A percentile compares a stretch with the other conserved stretches of the same genome.
phyloP scores from a whole-genome alignment of 495 filamentous ascomycete species.

The Pseudoneurospora amorphoporcata region DNA sequence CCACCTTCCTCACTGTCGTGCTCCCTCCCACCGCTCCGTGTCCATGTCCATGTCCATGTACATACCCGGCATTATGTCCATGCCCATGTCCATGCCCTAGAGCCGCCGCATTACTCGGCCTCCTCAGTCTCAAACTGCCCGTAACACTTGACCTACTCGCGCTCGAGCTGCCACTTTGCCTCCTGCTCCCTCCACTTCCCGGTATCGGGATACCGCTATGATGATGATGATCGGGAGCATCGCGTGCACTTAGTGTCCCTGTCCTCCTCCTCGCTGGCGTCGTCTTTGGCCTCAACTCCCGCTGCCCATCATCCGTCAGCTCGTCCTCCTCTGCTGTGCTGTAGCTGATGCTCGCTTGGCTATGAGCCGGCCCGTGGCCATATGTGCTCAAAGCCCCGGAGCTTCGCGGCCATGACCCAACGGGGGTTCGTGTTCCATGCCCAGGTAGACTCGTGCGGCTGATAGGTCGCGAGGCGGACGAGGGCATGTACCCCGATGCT shows the following conservation, averaged over 20 bases:
- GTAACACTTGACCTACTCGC: slow-evolving; percentile 19
- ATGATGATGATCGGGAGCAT: slow-evolving; percentile 2
- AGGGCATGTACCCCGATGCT: slow-evolving; percentile 32
- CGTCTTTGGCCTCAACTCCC: slow-evolving; percentile 32
- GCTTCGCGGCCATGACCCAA: slow-evolving; percentile 49
- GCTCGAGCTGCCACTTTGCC: slow-evolving; percentile 42
- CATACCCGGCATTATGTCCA: neutral
- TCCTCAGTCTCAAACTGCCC: slow-evolving; percentile 34
- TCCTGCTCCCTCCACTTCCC: slow-evolving; percentile 15
- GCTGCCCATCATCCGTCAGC: slow-evolving; percentile 29
- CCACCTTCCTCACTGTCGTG: slow-evolving; percentile 21
- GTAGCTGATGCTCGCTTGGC: slow-evolving; percentile 30
- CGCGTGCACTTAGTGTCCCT: slow-evolving; percentile 36
- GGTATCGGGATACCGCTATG: slow-evolving; percentile 29
- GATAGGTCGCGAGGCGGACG: slow-evolving; percentile 47
- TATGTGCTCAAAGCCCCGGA: slow-evolving; percentile 11
- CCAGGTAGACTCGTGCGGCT: slow-evolving; percentile 48
- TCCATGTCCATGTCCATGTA: neutral
- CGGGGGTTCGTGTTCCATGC: slow-evolving; percentile 53
- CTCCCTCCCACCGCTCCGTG: neutral
- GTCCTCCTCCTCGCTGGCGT: slow-evolving; percentile 39
- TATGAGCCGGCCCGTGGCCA: slow-evolving; percentile 35
- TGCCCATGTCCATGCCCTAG: neutral
- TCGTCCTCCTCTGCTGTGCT: slow-evolving; percentile 34
- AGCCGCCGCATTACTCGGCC: slow-evolving; percentile 1